phyloP scores from a whole-genome alignment of 2,329 filamentous ascomycete genomes.

The Colletotrichum horii region DNA sequence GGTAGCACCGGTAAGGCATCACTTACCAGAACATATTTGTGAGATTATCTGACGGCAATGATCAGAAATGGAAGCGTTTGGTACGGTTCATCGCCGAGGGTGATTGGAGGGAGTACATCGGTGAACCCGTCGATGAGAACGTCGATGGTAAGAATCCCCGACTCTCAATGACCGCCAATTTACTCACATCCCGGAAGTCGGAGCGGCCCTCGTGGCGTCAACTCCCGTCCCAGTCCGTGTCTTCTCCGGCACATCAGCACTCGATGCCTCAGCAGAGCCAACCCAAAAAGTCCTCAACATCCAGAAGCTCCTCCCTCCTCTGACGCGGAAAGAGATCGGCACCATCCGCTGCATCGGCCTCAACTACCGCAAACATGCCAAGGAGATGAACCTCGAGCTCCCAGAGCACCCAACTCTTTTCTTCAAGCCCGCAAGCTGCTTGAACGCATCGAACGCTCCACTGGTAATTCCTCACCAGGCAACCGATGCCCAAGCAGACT shows the following conservation, averaged over 20 bases:
- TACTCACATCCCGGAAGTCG: conserved; percentile 15
- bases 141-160: conserved; percentile 22
- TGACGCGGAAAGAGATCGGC: conserved; percentile 54
- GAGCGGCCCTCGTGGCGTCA: conserved; percentile 24
- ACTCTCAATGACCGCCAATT: background rate
- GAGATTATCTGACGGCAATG: background rate
- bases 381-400: conserved; percentile 33
- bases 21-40: background rate
- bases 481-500: conserved; percentile 47
- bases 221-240: conserved; percentile 23
- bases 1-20: background rate
- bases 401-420: conserved; percentile 36
- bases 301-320: conserved; percentile 33
- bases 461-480: conserved; percentile 51
- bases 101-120: conserved; percentile 26
- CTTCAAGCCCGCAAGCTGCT: conserved; percentile 46
- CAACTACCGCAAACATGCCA: conserved; percentile 39
- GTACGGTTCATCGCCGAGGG: conserved; percentile 29
- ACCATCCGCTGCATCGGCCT: conserved; percentile 60
- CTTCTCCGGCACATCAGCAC: conserved; percentile 23
- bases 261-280: conserved; percentile 30
- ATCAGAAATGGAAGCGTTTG: conserved; percentile 25
- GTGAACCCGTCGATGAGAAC: conserved; percentile 26
- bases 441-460: conserved; percentile 44
- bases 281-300: conserved; percentile 33